A percentile compares a stretch with the other conserved stretches of the same genome.
Conservation (phyloP, 148 eudicot species). For the Dianthus caryophyllus region DNA sequence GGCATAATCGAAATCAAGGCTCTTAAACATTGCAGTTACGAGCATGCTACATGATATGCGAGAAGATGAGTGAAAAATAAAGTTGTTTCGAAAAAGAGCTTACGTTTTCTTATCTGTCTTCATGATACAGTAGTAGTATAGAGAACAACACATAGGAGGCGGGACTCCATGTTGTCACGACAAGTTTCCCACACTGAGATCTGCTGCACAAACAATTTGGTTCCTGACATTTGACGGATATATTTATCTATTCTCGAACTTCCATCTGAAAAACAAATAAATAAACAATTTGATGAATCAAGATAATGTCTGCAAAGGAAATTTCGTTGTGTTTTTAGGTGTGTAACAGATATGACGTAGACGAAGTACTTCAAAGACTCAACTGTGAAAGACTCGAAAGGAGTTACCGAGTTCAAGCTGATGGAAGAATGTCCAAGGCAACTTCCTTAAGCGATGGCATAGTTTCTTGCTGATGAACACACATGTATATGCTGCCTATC, state of each 20-base stretch:
- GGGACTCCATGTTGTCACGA: slow-evolving; percentile 4
- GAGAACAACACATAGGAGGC: slow-evolving; percentile 2
- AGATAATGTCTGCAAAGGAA: too few relatives aligned
- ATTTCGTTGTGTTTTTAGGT: too few relatives aligned
- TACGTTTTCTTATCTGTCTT: neutral
- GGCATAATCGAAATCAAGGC: too few relatives aligned
- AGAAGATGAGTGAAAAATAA: neutral
- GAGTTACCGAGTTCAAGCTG: slow-evolving; percentile 34
- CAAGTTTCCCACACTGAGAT: slow-evolving; percentile 6
- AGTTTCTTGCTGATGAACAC: slow-evolving; percentile 67
- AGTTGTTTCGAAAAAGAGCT: neutral
- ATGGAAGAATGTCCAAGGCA: slow-evolving; percentile 85
- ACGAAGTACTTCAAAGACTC: neutral
- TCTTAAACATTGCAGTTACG: too few relatives aligned
- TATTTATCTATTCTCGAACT: neutral
- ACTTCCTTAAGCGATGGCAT: slow-evolving; percentile 97
- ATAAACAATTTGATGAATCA: neutral
- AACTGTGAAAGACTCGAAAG: neutral
- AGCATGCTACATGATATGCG: neutral
- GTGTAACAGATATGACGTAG: neutral
- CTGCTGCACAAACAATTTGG: slow-evolving; percentile 6
- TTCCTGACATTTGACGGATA: neutral
- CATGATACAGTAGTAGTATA: neutral
- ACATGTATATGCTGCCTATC: slow-evolving; percentile 43
- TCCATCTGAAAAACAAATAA: neutral